These are phyloP conservation scores for Tubosaeta brunneosetosa DNA, from an alignment of 768 basidiomycete genomes.

Conservation along the genomic window DNA sequence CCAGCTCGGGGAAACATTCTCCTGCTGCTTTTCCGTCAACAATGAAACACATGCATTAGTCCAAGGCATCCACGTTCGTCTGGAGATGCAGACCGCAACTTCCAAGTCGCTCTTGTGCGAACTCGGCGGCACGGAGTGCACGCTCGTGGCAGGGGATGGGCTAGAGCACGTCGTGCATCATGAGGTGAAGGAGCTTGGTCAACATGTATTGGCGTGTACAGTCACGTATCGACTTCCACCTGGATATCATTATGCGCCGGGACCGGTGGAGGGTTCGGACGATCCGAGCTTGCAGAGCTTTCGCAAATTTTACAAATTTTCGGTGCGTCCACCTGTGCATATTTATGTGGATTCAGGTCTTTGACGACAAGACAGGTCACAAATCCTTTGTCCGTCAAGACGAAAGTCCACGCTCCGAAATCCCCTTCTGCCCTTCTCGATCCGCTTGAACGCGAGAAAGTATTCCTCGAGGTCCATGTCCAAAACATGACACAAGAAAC, in stretches of 20 bases:
- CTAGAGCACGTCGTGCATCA: constrained; percentile 69
- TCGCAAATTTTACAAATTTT: constrained; percentile 89
- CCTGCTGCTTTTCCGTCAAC: constrained; percentile 75
- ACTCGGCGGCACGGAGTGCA: constrained; percentile 50
- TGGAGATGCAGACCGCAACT: constrained; percentile 83
- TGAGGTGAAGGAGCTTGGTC: constrained; percentile 92
- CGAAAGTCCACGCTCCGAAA: constrained; percentile 77
- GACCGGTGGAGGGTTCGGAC: constrained; percentile 44
- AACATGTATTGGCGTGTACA: constrained; percentile 83
- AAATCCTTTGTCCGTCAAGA: constrained; percentile 94
- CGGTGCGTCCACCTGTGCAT: constrained; percentile 44
- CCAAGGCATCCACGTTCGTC: constrained; percentile 57
- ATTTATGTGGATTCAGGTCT: neutral
- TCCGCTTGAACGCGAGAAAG: constrained; percentile 63
- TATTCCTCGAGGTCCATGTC: constrained; percentile 90
- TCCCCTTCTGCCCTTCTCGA: constrained; percentile 70
- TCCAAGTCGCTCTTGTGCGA: constrained; percentile 61
- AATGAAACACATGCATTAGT: constrained; percentile 67
- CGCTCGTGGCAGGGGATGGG: constrained; percentile 52
- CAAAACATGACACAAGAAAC: constrained; percentile 80
- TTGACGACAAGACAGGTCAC: constrained; percentile 53
- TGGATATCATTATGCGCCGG: constrained; percentile 46
- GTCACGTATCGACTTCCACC: constrained; percentile 77
- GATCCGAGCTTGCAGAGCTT: constrained; percentile 66
- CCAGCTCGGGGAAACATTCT: constrained; percentile 86